These are phyloP conservation scores for Hyphopichia khmerensis DNA, from an alignment of 1,139 yeast species.

Conservation along the genomic window DNA sequence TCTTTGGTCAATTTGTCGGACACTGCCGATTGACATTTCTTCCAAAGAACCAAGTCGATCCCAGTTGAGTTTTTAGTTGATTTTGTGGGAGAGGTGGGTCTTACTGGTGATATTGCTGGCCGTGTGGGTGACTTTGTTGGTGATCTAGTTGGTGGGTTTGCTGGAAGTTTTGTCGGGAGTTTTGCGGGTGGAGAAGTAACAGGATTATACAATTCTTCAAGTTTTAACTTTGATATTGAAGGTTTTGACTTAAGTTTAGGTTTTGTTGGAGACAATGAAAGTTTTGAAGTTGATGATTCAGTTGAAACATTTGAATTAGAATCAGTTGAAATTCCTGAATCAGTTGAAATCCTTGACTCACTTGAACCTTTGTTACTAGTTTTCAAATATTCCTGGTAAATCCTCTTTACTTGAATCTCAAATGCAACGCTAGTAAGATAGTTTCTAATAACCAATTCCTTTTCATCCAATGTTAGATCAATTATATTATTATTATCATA, in stretches of 20 bases:
- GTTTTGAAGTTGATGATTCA: constrained; percentile 10
- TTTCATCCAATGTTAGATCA: constrained; percentile 33
- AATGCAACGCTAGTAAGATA: constrained; percentile 54
- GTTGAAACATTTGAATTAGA: no score
- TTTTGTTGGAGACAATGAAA: constrained; percentile 10
- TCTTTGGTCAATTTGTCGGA: constrained; percentile 21
- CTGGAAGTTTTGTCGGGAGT: constrained; percentile 9
- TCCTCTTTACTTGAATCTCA: constrained; percentile 61
- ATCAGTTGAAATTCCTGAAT: no score
- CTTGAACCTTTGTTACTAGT: no score
- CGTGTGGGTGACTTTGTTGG: no score
- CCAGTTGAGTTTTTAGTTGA: neutral
- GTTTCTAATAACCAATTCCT: constrained; percentile 43
- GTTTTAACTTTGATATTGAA: constrained; percentile 14
- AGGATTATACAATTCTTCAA: constrained; percentile 26
- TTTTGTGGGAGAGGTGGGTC: no score
- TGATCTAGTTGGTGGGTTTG: neutral
- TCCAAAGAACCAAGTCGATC: constrained; percentile 11
- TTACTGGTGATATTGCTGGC: no score
- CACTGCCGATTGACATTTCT: constrained; percentile 28
- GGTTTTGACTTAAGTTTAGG: neutral
- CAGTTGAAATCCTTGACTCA: no score
- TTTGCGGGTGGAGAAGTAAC: constrained; percentile 17
- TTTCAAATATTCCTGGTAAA: constrained; percentile 37
- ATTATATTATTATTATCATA: constrained; percentile 14